phyloP scores from a whole-genome alignment of 2,329 filamentous ascomycete genomes.

The Penicillium sp. region DNA sequence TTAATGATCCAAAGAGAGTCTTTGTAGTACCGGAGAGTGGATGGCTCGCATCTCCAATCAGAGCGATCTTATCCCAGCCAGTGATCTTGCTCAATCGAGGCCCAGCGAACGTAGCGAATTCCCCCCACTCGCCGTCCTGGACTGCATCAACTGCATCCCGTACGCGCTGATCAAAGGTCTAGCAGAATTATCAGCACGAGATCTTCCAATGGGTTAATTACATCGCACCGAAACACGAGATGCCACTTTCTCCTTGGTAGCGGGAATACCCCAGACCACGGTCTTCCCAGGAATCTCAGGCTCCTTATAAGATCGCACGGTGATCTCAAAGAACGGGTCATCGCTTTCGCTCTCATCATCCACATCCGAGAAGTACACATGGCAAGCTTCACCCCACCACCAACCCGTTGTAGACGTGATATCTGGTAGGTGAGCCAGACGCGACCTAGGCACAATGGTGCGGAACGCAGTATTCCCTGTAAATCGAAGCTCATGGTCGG shows the following conservation, averaged over 20 bases:
- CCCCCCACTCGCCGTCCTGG: conserved; percentile 44
- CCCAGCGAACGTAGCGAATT: conserved; percentile 51
- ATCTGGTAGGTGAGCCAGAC: conserved; percentile 33
- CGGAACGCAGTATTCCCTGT: conserved; percentile 53
- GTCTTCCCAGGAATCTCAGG: conserved; percentile 9
- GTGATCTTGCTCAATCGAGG: conserved; percentile 44
- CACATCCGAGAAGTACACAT: conserved; percentile 45
- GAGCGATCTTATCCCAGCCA: conserved; percentile 48
- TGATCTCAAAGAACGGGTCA: conserved; percentile 42
- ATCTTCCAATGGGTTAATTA: background rate
- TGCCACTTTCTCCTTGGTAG: conserved; percentile 16
- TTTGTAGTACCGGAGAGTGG: conserved; percentile 47
- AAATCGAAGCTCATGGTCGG: conserved; percentile 47
- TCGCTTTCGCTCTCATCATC: conserved; percentile 28
- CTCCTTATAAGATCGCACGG: conserved; percentile 29
- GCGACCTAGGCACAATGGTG: conserved; percentile 40
- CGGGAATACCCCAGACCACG: conserved; percentile 17
- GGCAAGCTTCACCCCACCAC: conserved; percentile 47
- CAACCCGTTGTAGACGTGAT: conserved; percentile 39
- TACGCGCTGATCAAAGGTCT: conserved; percentile 46
- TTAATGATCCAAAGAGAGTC: background rate
- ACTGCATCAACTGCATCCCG: conserved; percentile 41
- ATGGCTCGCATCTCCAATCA: conserved; percentile 58
- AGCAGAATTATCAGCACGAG: background rate
- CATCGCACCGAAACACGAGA: conserved; percentile 26